phyloP scores from a whole-genome alignment of 202 grass and related monocot species.

The Schoenoplectus triqueter region DNA sequence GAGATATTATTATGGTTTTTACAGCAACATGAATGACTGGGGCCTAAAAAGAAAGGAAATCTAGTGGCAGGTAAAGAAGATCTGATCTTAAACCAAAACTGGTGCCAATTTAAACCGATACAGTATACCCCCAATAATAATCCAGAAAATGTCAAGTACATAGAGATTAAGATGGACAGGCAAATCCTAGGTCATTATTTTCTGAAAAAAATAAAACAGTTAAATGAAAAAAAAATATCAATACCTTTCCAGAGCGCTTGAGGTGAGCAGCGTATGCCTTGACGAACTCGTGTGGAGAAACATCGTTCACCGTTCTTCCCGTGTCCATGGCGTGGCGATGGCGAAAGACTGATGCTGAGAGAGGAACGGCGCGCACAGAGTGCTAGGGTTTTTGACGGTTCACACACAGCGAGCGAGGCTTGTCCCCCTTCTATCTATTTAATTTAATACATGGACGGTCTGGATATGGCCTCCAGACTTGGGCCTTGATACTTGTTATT shows the following conservation, averaged over 20 bases:
- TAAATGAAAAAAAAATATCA: neutral
- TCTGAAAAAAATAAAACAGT: no score
- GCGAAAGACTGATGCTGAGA: constrained; percentile 2
- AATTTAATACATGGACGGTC: neutral
- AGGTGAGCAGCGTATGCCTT: constrained; percentile 69
- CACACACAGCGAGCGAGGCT: neutral
- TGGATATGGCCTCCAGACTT: neutral
- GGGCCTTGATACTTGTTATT: neutral
- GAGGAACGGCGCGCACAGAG: neutral
- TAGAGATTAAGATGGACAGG: neutral
- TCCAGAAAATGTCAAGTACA: no score
- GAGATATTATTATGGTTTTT: neutral
- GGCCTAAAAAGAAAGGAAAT: neutral
- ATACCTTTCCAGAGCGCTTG: constrained; percentile 78
- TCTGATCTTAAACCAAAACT: neutral
- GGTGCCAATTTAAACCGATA: neutral
- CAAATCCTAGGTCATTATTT: neutral
- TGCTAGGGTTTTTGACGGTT: constrained; percentile 30
- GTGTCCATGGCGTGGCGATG: constrained; percentile 40
- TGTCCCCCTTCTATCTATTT: neutral
- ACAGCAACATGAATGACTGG: neutral
- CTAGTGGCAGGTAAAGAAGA: neutral
- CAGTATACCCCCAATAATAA: no score
- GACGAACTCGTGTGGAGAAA: constrained; percentile 64
- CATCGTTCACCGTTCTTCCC: constrained; percentile 61